These are phyloP conservation scores for Wallemia hederae DNA, from an alignment of 1,284 basidiomycete species.

Conservation along the genomic window DNA sequence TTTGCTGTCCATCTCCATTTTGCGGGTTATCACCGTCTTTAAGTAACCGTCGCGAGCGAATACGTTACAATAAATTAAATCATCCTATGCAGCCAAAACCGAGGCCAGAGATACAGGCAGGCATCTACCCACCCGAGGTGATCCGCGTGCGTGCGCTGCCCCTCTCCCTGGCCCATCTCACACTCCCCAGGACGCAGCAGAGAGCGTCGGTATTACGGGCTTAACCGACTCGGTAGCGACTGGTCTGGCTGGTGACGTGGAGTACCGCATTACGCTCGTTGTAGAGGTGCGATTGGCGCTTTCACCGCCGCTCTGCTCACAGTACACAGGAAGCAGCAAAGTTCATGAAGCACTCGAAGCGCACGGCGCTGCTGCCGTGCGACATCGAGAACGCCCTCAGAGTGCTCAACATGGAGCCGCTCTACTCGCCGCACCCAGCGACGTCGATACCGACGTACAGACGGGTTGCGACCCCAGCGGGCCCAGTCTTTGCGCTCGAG, in stretches of 20 bases:
- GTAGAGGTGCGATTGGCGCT: slow-evolving; percentile 31
- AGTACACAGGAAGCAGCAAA: slow-evolving; percentile 54
- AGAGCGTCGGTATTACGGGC: slow-evolving; percentile 50
- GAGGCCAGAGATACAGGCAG: background rate
- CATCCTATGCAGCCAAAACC: background rate
- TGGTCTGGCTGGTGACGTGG: slow-evolving; percentile 75
- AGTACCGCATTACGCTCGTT: slow-evolving; percentile 80
- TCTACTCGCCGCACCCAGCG: slow-evolving; percentile 15
- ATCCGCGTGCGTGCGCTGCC: background rate
- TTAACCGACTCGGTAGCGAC: slow-evolving; percentile 54
- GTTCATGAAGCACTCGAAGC: slow-evolving; percentile 79
- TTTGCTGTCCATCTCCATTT: background rate
- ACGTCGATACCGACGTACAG: slow-evolving; percentile 10
- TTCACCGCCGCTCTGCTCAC: background rate
- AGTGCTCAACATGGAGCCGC: slow-evolving; percentile 64
- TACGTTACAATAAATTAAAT: background rate
- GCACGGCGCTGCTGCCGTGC: slow-evolving; percentile 54
- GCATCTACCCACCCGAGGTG: background rate
- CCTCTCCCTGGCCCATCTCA: background rate
- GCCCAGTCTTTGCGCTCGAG: slow-evolving; percentile 65
- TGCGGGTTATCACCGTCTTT: too few relatives aligned
- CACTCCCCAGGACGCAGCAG: slow-evolving; percentile 53
- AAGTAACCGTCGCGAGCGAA: too few relatives aligned
- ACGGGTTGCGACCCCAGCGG: slow-evolving; percentile 22
- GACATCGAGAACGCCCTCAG: slow-evolving; percentile 85